These are phyloP conservation scores for Monosporascus sp. DNA, from an alignment of 2,329 filamentous ascomycete species.

Conservation along the genomic window DNA sequence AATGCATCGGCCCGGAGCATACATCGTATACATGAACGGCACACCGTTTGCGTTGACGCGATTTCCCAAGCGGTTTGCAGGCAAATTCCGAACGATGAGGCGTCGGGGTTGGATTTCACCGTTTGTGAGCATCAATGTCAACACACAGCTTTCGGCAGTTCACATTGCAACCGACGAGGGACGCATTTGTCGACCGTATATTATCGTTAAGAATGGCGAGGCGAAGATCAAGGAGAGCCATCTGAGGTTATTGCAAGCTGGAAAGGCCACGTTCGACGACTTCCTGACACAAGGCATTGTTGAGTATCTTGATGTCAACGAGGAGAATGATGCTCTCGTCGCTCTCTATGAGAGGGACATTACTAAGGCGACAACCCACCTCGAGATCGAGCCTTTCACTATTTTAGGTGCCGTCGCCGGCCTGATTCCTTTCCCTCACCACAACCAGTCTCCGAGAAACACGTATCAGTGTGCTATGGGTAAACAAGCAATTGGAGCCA, in stretches of 20 bases:
- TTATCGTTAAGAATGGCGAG: conserved; percentile 84
- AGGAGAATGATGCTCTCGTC: conserved; percentile 94
- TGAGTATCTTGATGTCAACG: conserved; percentile 96
- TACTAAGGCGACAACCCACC: conserved; percentile 76
- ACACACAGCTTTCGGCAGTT: conserved; percentile 84
- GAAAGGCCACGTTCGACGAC: conserved; percentile 86
- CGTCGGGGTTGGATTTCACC: conserved; percentile 89
- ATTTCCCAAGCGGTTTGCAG: conserved; percentile 80
- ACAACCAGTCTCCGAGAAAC: conserved; percentile 97
- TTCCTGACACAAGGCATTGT: conserved; percentile 86
- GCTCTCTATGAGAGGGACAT: conserved; percentile 85
- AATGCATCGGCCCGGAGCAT: conserved; percentile 77
- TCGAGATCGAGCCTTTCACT: conserved; percentile 98
- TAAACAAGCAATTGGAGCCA: conserved; percentile 98
- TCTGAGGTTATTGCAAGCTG: conserved; percentile 74
- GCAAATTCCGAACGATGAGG: conserved; percentile 78
- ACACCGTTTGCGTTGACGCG: conserved; percentile 85
- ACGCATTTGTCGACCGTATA: conserved; percentile 90
- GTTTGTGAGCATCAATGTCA: conserved; percentile 95
- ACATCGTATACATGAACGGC: conserved; percentile 92
- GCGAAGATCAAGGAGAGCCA: conserved; percentile 76
- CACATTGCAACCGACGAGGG: conserved; percentile 97
- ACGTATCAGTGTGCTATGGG: conserved; percentile 99
- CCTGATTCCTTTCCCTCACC: conserved; percentile 94
- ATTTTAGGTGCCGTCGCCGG: conserved; percentile 93